phyloP scores from a whole-genome alignment of 1,284 basidiomycete genomes.

The Heterobasidion parviporum region DNA sequence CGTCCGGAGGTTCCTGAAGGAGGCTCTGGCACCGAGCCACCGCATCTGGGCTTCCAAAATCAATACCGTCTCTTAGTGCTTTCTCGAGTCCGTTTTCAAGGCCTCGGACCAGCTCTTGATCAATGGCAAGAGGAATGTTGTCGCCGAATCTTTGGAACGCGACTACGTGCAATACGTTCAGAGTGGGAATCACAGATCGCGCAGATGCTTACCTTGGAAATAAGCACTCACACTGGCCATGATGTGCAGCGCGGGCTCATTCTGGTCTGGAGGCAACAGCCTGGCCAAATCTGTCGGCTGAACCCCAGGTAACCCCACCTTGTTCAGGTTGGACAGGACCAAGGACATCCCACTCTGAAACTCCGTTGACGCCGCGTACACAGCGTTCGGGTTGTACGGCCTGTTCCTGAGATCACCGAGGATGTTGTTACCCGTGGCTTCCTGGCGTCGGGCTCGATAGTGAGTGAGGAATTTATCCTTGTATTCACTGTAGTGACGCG shows the following conservation, averaged over 20 bases:
- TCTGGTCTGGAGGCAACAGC: slow-evolving; percentile 43
- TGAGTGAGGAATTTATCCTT: slow-evolving; percentile 21
- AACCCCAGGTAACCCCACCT: slow-evolving; percentile 35
- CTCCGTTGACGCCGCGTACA: not conserved
- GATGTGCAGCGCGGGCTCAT: slow-evolving; percentile 49
- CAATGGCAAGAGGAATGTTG: slow-evolving; percentile 54
- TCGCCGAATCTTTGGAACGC: slow-evolving; percentile 64
- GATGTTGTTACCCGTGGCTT: slow-evolving; percentile 6
- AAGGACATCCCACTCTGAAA: slow-evolving; percentile 8
- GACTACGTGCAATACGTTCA: slow-evolving; percentile 28
- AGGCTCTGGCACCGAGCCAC: slow-evolving; percentile 41
- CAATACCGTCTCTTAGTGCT: slow-evolving; percentile 35
- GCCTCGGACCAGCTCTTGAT: slow-evolving; percentile 47
- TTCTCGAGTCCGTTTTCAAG: slow-evolving; percentile 31
- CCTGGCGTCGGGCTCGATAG: slow-evolving; percentile 16
- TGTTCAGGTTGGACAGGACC: slow-evolving; percentile 31
- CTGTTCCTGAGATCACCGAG: slow-evolving; percentile 1
- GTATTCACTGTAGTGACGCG: slow-evolving; percentile 21
- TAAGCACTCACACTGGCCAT: slow-evolving; percentile 70
- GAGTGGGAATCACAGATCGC: not conserved
- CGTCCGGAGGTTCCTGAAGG: slow-evolving; percentile 40
- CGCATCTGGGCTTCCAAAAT: slow-evolving; percentile 37
- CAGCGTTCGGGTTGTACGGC: too few relatives aligned
- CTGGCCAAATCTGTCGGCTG: slow-evolving; percentile 38
- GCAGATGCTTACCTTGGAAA: slow-evolving; percentile 47